These are phyloP conservation scores for Sphaerulina vaccinii DNA, from an alignment of 2,329 filamentous ascomycete species.

Conservation along the genomic window DNA sequence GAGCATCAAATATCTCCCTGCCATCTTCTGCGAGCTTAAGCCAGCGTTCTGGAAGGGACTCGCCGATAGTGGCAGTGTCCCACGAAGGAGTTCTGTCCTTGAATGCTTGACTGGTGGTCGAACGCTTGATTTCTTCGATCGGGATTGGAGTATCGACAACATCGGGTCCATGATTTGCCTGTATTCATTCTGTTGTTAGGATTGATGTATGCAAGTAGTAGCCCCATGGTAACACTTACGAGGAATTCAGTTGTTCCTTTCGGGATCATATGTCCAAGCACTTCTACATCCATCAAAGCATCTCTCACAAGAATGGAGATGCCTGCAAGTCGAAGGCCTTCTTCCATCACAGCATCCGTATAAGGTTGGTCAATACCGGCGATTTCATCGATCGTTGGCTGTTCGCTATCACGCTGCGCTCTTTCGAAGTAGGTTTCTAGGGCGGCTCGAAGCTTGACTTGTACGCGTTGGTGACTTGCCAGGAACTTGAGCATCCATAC, in stretches of 20 bases:
- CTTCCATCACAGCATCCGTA: slow-evolving; percentile 6
- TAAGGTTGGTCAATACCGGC: background rate
- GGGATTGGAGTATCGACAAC: background rate
- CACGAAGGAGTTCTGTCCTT: background rate
- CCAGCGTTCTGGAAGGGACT: background rate
- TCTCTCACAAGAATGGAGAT: background rate
- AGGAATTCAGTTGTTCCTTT: slow-evolving; percentile 5
- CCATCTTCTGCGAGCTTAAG: background rate
- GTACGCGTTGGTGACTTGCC: slow-evolving; percentile 34
- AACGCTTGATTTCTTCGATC: background rate
- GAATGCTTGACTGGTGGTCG: background rate
- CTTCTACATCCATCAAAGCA: background rate
- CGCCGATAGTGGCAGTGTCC: background rate
- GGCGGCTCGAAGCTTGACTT: slow-evolving; percentile 26
- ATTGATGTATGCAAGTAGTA: no score
- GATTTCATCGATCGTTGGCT: background rate
- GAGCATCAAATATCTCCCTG: background rate
- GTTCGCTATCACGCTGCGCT: background rate
- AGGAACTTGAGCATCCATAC: slow-evolving; percentile 43
- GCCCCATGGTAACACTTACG: no score
- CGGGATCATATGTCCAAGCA: slow-evolving; percentile 4
- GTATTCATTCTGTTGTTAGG: background rate
- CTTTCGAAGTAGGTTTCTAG: background rate
- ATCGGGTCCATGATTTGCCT: background rate
- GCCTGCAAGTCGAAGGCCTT: background rate